Evolutionary conservation across 192 early-diverging fungal genomes (phyloP).

Genomic region (Umbelopsis vinacea): DNA sequence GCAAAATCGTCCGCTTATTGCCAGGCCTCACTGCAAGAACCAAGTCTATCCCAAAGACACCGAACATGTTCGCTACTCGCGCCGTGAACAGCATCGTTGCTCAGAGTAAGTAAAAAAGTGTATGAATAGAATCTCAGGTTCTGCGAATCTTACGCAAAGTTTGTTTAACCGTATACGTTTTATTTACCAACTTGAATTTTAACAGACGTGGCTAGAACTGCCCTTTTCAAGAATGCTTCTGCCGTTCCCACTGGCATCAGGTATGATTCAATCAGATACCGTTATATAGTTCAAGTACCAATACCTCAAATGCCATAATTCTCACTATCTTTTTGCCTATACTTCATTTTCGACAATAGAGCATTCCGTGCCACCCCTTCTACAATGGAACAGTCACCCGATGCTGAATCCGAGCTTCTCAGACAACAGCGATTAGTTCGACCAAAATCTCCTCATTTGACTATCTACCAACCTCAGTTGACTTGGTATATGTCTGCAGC

Average conservation of each 20-base stretch:
- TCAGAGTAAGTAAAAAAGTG: constrained; percentile 10
- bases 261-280: constrained; percentile 12
- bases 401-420: constrained; percentile 46
- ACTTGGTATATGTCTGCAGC: constrained; percentile 77
- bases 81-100: constrained; percentile 24
- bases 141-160: neutral
- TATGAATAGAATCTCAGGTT: neutral
- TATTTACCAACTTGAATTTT: neutral
- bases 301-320: no score
- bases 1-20: constrained; percentile 8
- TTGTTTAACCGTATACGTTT: neutral
- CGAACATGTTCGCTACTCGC: constrained; percentile 29
- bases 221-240: constrained; percentile 36
- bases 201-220: constrained; percentile 15
- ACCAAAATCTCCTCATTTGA: constrained; percentile 82
- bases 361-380: constrained; percentile 31
- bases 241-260: constrained; percentile 31
- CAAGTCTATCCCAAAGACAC: neutral
- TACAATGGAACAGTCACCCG: constrained; percentile 35
- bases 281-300: neutral
- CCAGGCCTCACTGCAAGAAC: neutral
- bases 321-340: neutral
- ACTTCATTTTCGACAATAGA: constrained; percentile 24
- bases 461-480: constrained; percentile 92
- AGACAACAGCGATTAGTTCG: constrained; percentile 63